Evolutionary conservation across 306 rosid genomes (phyloP).

Genomic region (Carpinus viminea): DNA sequence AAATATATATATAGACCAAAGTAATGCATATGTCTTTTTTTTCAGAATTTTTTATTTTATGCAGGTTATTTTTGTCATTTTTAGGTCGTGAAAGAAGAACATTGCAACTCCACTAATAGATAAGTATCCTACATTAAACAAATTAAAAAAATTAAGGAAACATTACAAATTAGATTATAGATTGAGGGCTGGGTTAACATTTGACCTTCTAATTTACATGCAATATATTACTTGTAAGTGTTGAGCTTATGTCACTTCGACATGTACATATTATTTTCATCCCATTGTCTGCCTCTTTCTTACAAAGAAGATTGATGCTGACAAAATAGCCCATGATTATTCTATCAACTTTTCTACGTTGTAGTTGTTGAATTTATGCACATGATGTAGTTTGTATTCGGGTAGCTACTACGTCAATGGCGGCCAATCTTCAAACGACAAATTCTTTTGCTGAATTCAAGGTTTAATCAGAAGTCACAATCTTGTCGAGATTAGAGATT

Average conservation of each 20-base stretch:
- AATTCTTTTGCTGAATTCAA: constrained; percentile 19
- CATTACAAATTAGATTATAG: neutral
- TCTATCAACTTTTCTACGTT: neutral
- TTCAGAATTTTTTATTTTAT: too few species aligned
- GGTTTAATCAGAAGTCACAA: neutral
- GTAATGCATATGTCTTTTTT: too few species aligned
- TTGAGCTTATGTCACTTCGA: neutral
- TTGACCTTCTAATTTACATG: neutral
- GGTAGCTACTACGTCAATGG: neutral
- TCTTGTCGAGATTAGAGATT: too few species aligned
- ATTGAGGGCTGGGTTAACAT: neutral
- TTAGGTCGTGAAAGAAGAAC: too few species aligned
- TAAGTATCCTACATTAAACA: too few species aligned
- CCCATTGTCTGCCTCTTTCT: neutral
- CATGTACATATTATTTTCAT: neutral
- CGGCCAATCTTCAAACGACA: neutral
- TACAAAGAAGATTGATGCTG: too few species aligned
- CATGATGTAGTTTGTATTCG: neutral
- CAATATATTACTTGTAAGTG: neutral
- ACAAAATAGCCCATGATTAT: neutral
- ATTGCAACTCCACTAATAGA: too few species aligned
- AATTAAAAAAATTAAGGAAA: too few species aligned
- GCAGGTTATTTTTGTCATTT: too few species aligned
- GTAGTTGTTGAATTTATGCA: neutral
- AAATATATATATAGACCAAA: too few species aligned